phyloP scores from a whole-genome alignment of 2,329 filamentous ascomycete species.

The Zasmidium angulare region DNA sequence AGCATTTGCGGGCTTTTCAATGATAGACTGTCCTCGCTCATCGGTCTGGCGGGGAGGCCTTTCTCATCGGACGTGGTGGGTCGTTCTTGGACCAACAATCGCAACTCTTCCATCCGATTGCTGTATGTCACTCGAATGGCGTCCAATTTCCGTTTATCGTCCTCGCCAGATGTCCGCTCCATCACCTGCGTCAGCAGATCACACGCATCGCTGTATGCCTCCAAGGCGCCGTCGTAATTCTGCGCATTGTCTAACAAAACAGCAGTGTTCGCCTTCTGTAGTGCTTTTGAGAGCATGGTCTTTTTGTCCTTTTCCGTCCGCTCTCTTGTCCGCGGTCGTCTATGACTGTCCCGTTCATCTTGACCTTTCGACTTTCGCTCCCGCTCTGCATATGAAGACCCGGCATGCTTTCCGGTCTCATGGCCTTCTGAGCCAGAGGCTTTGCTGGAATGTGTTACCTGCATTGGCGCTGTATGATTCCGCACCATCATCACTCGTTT shows the following conservation, averaged over 20 bases:
- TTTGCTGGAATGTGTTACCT: slow-evolving; percentile 8
- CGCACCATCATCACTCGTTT: slow-evolving; percentile 27
- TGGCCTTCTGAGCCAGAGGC: slow-evolving; percentile 14
- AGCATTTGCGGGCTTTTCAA: slow-evolving; percentile 15
- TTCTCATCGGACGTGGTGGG: slow-evolving; percentile 57
- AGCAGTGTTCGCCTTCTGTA: slow-evolving; percentile 93
- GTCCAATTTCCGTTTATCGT: slow-evolving; percentile 87
- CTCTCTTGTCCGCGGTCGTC: slow-evolving; percentile 38
- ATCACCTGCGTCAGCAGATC: slow-evolving; percentile 85
- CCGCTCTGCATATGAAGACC: slow-evolving; percentile 13
- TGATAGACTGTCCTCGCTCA: slow-evolving; percentile 58
- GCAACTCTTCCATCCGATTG: slow-evolving; percentile 82
- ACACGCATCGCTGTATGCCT: slow-evolving; percentile 90
- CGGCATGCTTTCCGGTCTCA: slow-evolving; percentile 14
- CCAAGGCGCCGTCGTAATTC: slow-evolving; percentile 87
- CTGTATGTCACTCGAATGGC: slow-evolving; percentile 91
- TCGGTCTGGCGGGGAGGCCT: slow-evolving; percentile 69
- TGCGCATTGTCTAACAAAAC: slow-evolving; percentile 95
- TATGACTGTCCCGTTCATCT: slow-evolving; percentile 16
- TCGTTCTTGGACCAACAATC: slow-evolving; percentile 62
- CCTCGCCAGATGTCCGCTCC: slow-evolving; percentile 75
- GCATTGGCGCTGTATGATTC: slow-evolving; percentile 26
- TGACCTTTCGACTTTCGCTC: slow-evolving; percentile 16
- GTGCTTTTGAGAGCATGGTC: slow-evolving; percentile 90
- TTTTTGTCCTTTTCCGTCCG: slow-evolving; percentile 64